Conservation (phyloP, 2,329 filamentous ascomycete genomes). For the Beauveria medogensis region DNA sequence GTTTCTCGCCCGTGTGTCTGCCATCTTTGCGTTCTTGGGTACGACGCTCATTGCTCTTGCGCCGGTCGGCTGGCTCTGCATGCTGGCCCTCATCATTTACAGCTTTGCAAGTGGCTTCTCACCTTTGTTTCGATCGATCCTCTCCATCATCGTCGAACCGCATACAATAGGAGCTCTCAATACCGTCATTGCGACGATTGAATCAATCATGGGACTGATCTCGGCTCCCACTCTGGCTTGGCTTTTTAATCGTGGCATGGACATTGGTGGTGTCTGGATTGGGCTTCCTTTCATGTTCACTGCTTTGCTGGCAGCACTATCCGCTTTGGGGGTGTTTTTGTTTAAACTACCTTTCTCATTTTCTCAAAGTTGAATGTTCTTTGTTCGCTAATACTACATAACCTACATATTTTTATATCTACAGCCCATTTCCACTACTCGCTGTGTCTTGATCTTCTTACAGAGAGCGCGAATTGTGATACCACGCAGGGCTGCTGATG, state of each 20-base stretch:
- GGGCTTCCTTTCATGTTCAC: slow-evolving; percentile 41
- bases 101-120: slow-evolving; percentile 37
- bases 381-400: not conserved
- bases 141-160: slow-evolving; percentile 46
- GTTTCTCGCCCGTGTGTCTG: slow-evolving; percentile 28
- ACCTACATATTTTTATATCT: not conserved
- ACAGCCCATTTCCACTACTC: too few species aligned
- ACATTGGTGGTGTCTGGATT: slow-evolving; percentile 37
- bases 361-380: not conserved
- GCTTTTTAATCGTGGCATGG: slow-evolving; percentile 37
- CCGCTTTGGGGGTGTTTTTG: slow-evolving; percentile 22
- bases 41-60: slow-evolving; percentile 31
- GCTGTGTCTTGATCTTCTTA: too few species aligned
- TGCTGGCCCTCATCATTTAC: slow-evolving; percentile 34
- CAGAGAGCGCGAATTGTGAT: too few species aligned
- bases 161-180: slow-evolving; percentile 47
- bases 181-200: slow-evolving; percentile 41
- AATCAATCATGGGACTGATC: slow-evolving; percentile 39
- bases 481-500: too few species aligned
- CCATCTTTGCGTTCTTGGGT: slow-evolving; percentile 24
- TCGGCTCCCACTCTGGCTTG: slow-evolving; percentile 38
- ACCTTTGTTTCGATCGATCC: slow-evolving; percentile 37
- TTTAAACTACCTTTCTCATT: slow-evolving; percentile 20
- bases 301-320: slow-evolving; percentile 23
- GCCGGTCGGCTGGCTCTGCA: slow-evolving; percentile 25